Evolutionary conservation across 2,329 filamentous ascomycete species (phyloP), one percentile per base, ranked within the genome.

Genomic region (Aspergillus puulaauensis): DNA sequence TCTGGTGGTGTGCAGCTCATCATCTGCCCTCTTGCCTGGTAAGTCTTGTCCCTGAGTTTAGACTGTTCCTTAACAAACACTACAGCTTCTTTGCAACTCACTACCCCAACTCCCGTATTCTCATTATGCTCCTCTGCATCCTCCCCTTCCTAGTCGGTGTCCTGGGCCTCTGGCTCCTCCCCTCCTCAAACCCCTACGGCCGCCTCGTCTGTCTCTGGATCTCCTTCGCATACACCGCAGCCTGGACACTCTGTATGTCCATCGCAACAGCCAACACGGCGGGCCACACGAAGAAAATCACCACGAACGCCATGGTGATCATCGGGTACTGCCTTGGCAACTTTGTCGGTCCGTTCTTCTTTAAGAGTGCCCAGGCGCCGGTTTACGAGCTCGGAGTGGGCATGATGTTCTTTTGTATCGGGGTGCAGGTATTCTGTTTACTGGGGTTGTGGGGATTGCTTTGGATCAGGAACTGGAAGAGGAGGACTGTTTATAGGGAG

Each of bases 181-280:
- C 60, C 3, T 47, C 57, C 6, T 52, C 56, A 11, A 56, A 62
- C 39, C 49, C 59, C 12, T 60, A 64, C n/a, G 63, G 64, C 14
- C 64, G 66, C 0, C 52, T 68, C 23, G 66, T 67, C 44, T 67
- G 56, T 48, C 66, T 63, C 46, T 68, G 68, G 24, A 58, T 68
- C 2, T 68, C 68, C 0, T 66, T 66, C 21, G 68, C 67, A 7
- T 69, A 70, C 39, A 69, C 66, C 60, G 70, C 64, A 15, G 70
- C 63, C 3, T 72, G 66, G 7, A 67, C 70, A 2, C 65, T 72
- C 23, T 65, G 65, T 6, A 56, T 73, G 64, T 70, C 40, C 55
- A 66, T 70, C 14, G 57, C 71, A n/a, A 68, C 72, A 1, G 63
- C 66, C 1, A 69, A 69, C 17, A 66, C 66, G 5, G 68, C 65